Evolutionary conservation across 1,284 basidiomycete species (phyloP), one percentile per base, ranked within the genome.

Genomic region (Apiotrichum gracile): DNA sequence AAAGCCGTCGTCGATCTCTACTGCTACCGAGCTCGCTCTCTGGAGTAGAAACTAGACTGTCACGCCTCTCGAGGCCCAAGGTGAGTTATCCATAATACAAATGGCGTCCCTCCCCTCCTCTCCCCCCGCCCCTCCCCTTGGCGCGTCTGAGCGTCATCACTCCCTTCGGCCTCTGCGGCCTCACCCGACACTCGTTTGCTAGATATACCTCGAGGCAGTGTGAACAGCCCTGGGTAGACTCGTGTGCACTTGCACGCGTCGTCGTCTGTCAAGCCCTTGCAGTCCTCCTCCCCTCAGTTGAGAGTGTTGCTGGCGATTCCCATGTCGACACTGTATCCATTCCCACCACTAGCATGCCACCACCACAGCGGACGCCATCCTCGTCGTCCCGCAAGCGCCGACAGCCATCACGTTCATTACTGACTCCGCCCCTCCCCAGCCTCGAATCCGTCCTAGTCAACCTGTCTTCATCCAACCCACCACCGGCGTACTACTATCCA

Each of bases 391-490:
- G 44, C 44, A 43, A 27, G 8, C 39, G 31, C 40, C 51, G 51
- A 7, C 45, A 37, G 14, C 25, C 34, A 9, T 52, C 51, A n/a
- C 45, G 52, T 45, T 25, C 47, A 5, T 26, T 53, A 52, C 56
- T 58, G 49, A 58, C 56, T n/a, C 52, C 48, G 16, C 49, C 56
- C 14, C 47, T 41, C 13, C 49, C 51, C 49, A 59, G 57, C 52
- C 58, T 60, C 58, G 58, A 57, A 39, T 52, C 52, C 7, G 34
- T 52, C 26, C 38, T 57, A 31, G 56, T 56, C 63, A 66, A 49
- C 38, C 54, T 69, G 61, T 57, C 43, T 12, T 43, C 67, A 51
- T 65, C 63, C 39, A 66, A n/a, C n/a, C n/a, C n/a, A n/a, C n/a
- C n/a, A n/a, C n/a, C 27, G 27, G 27, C 27, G 27, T 29, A 29